Evolutionary conservation across 257 asterid genomes (phyloP).

Genomic region (Forsythia suspensa): DNA sequence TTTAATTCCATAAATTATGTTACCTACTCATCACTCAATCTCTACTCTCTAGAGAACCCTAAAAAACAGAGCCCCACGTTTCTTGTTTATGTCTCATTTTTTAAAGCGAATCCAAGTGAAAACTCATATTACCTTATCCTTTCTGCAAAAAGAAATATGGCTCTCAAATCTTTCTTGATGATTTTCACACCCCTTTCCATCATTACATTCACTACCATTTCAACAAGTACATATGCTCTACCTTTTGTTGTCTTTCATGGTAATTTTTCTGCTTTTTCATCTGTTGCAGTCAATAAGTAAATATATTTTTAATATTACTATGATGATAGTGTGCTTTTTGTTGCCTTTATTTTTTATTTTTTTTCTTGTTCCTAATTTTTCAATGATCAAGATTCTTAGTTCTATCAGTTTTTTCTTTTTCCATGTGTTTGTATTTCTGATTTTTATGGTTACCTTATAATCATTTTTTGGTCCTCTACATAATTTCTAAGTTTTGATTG

Average conservation of each 20-base stretch:
- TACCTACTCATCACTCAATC: too few species aligned
- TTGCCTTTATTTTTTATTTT: background rate
- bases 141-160: slow-evolving; percentile 22
- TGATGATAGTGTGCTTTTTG: background rate
- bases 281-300: background rate
- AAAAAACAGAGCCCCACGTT: background rate
- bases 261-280: slow-evolving; percentile 23
- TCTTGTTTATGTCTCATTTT: background rate
- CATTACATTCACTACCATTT: slow-evolving; percentile 27
- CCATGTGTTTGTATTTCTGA: background rate
- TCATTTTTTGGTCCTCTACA: background rate
- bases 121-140: background rate
- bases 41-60: too few species aligned
- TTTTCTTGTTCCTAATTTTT: background rate
- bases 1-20: too few species aligned
- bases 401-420: too few species aligned
- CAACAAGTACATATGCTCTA: slow-evolving; percentile 42
- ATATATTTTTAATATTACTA: background rate
- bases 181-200: slow-evolving; percentile 8
- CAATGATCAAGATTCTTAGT: too few species aligned
- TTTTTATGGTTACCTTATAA: background rate
- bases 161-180: slow-evolving; percentile 21
- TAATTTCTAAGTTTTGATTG: background rate
- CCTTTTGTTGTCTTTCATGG: slow-evolving; percentile 93
- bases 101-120: background rate